A percentile compares a stretch with the other conserved stretches of the same genome.
These are phyloP conservation scores for Elsinoe perseae DNA, from an alignment of 2,329 filamentous ascomycete genomes.

Conservation along the genomic window DNA sequence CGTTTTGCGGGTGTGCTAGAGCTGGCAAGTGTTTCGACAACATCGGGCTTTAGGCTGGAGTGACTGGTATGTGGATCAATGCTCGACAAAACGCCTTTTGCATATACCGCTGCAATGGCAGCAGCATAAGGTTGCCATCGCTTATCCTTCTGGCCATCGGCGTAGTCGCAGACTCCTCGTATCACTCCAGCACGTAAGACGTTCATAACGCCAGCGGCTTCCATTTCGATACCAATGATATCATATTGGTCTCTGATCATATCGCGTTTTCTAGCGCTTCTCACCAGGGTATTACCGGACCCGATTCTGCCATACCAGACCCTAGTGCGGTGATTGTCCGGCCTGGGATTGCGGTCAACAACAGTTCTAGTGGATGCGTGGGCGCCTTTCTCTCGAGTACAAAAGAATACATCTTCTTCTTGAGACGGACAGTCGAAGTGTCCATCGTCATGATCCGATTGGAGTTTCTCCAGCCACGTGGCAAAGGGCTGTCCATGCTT, in stretches of 20 bases:
- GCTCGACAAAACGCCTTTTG: not conserved
- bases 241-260: constrained; percentile 22
- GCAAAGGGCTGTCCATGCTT: not conserved
- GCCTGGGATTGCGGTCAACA: not conserved
- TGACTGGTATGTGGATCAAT: no score
- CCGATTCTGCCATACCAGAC: constrained; percentile 16
- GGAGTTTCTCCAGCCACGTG: not conserved
- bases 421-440: not conserved
- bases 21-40: no score
- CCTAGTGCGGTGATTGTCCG: not conserved
- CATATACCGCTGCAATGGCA: constrained; percentile 18
- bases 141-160: constrained; percentile 22
- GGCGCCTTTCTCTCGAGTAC: not conserved
- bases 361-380: not conserved
- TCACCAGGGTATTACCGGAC: constrained; percentile 19
- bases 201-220: constrained; percentile 21
- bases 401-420: not conserved
- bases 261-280: constrained; percentile 18
- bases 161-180: constrained; percentile 21
- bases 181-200: constrained; percentile 19
- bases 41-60: no score
- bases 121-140: constrained; percentile 20
- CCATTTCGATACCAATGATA: constrained; percentile 22
- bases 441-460: not conserved
- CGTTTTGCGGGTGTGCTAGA: no score